These are phyloP conservation scores for Cercophora scortea DNA, from an alignment of 495 filamentous ascomycete species.

Conservation along the genomic window DNA sequence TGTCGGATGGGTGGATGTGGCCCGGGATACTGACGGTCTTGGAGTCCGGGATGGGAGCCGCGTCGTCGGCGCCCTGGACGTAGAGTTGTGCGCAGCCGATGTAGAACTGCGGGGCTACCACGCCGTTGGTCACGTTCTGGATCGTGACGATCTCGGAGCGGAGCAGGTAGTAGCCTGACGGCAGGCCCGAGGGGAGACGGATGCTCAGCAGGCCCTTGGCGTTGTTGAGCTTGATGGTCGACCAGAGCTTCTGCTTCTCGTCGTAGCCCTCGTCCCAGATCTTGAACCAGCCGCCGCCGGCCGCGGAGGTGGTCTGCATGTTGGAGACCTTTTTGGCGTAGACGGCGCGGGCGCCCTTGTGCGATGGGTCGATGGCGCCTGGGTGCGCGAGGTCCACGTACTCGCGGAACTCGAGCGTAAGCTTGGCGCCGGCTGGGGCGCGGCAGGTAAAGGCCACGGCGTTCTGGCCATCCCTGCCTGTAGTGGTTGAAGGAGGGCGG, in stretches of 20 bases:
- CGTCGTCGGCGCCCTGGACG: slow-evolving; percentile 39
- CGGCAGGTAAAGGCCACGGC: slow-evolving; percentile 53
- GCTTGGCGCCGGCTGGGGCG: slow-evolving; percentile 40
- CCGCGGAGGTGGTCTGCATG: slow-evolving; percentile 29
- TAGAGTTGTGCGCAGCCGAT: slow-evolving; percentile 65
- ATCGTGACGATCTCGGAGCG: slow-evolving; percentile 63
- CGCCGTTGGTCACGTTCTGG: slow-evolving; percentile 48
- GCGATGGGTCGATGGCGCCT: slow-evolving; percentile 51
- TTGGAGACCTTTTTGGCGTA: slow-evolving; percentile 60
- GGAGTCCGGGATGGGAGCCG: slow-evolving; percentile 26
- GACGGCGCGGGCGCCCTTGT: slow-evolving; percentile 64
- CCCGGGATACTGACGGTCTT: slow-evolving; percentile 56
- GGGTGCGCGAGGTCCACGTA: slow-evolving; percentile 49
- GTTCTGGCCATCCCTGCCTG: slow-evolving; percentile 49
- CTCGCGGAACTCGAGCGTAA: slow-evolving; percentile 57
- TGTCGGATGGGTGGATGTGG: slow-evolving; percentile 43
- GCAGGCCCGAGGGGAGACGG: slow-evolving; percentile 50
- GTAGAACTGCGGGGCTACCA: slow-evolving; percentile 55
- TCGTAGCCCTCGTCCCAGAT: slow-evolving; percentile 63
- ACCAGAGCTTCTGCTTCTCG: slow-evolving; percentile 44
- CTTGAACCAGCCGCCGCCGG: slow-evolving; percentile 74
- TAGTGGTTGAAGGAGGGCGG: not conserved
- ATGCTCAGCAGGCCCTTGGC: slow-evolving; percentile 57
- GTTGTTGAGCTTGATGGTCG: slow-evolving; percentile 57
- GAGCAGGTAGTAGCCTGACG: slow-evolving; percentile 58